These are phyloP conservation scores for Lasiosphaeria miniovina DNA, from an alignment of 495 filamentous ascomycete genomes.

Conservation along the genomic window DNA sequence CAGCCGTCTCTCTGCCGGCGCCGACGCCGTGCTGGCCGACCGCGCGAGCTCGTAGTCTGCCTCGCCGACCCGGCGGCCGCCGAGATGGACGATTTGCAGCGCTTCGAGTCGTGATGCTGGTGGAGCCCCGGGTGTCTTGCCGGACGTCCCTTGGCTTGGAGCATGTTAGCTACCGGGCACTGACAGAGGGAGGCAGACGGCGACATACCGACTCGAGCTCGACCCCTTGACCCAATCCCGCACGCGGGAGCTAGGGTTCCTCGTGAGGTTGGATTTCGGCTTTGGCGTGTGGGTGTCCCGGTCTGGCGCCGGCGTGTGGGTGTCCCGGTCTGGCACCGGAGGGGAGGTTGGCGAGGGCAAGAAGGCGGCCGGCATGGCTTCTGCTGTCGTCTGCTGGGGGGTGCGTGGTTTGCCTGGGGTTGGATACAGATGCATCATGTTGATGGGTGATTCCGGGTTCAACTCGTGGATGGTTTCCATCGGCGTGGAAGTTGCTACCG, in stretches of 20 bases:
- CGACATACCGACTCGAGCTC: slow-evolving; percentile 21
- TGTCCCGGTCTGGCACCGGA: too few relatives aligned
- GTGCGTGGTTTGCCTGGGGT: slow-evolving; percentile 1
- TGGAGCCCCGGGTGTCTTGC: slow-evolving; percentile 1
- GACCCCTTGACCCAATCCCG: slow-evolving; percentile 31
- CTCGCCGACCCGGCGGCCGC: slow-evolving; percentile 28
- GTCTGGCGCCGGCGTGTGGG: neutral
- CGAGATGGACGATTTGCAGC: slow-evolving; percentile 32
- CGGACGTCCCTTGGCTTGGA: neutral
- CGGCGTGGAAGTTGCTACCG: neutral
- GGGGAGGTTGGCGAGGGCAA: slow-evolving; percentile 10
- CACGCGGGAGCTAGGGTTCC: slow-evolving; percentile 23
- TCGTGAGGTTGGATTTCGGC: slow-evolving; percentile 10
- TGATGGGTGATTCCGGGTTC: slow-evolving; percentile 5
- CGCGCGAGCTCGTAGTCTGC: slow-evolving; percentile 10
- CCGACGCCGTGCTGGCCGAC: slow-evolving; percentile 1
- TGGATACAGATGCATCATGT: slow-evolving; percentile 5
- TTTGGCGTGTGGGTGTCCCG: neutral
- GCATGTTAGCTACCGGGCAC: neutral
- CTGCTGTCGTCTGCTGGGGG: neutral
- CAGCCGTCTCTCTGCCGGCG: neutral
- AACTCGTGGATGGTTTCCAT: slow-evolving; percentile 24
- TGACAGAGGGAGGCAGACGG: neutral
- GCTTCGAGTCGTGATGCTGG: slow-evolving; percentile 11
- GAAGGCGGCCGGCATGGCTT: neutral